phyloP scores from a whole-genome alignment of 805 yeast species.

The Nakazawaea populi region DNA sequence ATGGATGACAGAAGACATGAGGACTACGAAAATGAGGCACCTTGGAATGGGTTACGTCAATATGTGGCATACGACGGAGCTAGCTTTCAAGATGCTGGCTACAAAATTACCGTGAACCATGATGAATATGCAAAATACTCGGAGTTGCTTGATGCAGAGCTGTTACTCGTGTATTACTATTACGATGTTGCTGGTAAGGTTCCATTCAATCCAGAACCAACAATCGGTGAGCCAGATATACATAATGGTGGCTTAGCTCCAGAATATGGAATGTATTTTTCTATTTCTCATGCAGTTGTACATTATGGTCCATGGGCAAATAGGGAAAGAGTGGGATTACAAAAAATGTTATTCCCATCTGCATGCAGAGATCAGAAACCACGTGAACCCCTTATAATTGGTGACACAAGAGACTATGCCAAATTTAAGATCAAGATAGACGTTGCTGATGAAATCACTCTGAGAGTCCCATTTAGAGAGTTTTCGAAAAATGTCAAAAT shows the following conservation, averaged over 20 bases:
- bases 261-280: conserved; percentile 53
- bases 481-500: conserved; percentile 60
- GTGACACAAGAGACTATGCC: conserved; percentile 48
- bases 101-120: conserved; percentile 29
- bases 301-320: conserved; percentile 97
- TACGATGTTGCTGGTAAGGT: conserved; percentile 70
- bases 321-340: conserved; percentile 66
- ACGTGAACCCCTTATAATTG: conserved; percentile 30
- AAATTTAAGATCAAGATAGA: conserved; percentile 50
- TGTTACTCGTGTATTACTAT: conserved; percentile 49
- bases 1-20: background rate
- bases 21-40: conserved; percentile 9
- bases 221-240: conserved; percentile 43
- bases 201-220: conserved; percentile 29
- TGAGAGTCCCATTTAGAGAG: conserved; percentile 83
- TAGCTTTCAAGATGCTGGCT: conserved; percentile 10
- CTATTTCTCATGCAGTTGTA: conserved; percentile 53
- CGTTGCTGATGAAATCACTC: conserved; percentile 57
- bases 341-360: conserved; percentile 61
- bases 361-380: conserved; percentile 47
- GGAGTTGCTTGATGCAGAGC: conserved; percentile 56
- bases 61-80: conserved; percentile 36
- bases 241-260: conserved; percentile 59
- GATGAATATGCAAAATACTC: conserved; percentile 83
- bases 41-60: conserved; percentile 77